Base-by-base conservation (phyloP, 768 basidiomycete species). In the Russula brevipes region DNA sequence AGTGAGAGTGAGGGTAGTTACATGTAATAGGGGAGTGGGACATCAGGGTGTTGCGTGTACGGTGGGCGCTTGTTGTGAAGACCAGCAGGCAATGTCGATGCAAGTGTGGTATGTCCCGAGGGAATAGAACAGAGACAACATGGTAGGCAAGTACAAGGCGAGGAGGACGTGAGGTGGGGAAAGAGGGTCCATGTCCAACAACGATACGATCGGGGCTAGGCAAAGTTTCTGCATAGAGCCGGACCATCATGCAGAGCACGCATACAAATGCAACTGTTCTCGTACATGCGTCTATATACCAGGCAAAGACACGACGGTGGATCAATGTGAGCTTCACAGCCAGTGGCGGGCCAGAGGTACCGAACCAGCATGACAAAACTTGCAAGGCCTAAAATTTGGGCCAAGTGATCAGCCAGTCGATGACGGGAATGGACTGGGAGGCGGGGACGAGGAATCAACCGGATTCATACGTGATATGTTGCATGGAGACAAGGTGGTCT, bases 91-190 rank as follows among this genome's bases (percentile, higher is more conserved):
- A 46, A 33, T 17, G 36, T 38, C 12, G 2, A 16, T 5, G 36
- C 46, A 38, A 57, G 19, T 10, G 11, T 41, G 17, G 38, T n/a
- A 9, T 2, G 38, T 38, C 39, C 39, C 19, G 49, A n/a, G 10
- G 30, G 49, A 42, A 42, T 45, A 49, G 51, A 59, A 41, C 4
- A 30, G 35, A 10, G 41, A n/a, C 12, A 30, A 33, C n/a, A 35
- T 30, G 42, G 12, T 57, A 35, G 41, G 33, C 45, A 41, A 59
- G 46, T 45, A 39, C 8, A 36, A 59, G 35, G 54, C 35, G 30
- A 60, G 63, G 54, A 55, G 46, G n/a, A 64, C 36, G 53, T 47
- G 53, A 64, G 63, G 57, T 59, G 31, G 4, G 30, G 45, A 30
- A 59, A 54, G 53, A 52, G 24, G 33, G 54, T 38, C 35, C 24